Conservation (phyloP, 441 rosid species). For the Omphalea diandra region DNA sequence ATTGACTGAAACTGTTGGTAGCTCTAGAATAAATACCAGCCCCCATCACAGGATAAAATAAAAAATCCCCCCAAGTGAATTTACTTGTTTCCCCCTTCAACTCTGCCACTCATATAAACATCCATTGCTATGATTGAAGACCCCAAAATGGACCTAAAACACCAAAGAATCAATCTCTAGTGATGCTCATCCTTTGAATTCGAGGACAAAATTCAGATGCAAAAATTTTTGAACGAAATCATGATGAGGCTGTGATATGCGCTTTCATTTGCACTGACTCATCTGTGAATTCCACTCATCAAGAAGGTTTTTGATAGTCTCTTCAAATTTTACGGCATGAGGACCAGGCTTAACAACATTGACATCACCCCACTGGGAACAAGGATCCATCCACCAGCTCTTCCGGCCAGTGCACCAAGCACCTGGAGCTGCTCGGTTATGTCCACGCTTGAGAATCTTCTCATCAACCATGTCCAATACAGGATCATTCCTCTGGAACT, state of each 20-base stretch:
- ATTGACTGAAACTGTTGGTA: not conserved
- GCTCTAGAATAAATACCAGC: constrained; percentile 12
- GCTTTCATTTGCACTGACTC: constrained; percentile 75
- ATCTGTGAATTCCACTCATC: constrained; percentile 59
- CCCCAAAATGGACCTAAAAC: constrained; percentile 34
- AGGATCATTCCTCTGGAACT: constrained; percentile 62
- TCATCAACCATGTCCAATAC: constrained; percentile 68
- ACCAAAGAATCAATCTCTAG: constrained; percentile 29
- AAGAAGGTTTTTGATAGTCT: constrained; percentile 58
- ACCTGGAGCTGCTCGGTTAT: constrained; percentile 50
- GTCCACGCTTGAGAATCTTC: constrained; percentile 66
- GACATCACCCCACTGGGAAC: constrained; percentile 83
- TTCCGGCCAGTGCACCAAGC: constrained; percentile 82
- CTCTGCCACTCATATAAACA: constrained; percentile 15
- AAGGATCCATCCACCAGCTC: constrained; percentile 81
- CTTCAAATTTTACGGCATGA: constrained; percentile 63
- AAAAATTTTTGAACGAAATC: constrained; percentile 18
- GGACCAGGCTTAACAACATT: constrained; percentile 69
- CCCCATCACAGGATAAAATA: constrained; percentile 1
- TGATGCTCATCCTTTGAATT: constrained; percentile 18
- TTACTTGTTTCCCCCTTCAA: constrained; percentile 11
- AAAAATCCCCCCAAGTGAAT: constrained; percentile 1
- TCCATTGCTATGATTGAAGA: constrained; percentile 7
- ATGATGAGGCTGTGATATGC: constrained; percentile 17
- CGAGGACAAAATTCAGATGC: constrained; percentile 29